Conservation (phyloP, 768 basidiomycete species). For the Russula vinacea region DNA sequence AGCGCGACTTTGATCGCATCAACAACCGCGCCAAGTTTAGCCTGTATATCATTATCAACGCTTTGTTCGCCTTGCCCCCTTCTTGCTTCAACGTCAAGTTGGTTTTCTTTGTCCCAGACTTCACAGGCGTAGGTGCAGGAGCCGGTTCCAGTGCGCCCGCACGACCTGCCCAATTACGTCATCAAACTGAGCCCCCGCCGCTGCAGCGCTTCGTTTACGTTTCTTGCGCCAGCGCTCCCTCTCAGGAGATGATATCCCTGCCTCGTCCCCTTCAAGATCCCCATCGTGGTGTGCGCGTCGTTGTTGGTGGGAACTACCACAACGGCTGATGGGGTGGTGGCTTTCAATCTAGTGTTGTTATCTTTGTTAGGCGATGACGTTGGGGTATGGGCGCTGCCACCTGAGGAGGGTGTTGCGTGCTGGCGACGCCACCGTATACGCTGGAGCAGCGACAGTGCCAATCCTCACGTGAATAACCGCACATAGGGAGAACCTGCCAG, state of each 20-base stretch:
- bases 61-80: neutral
- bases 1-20: constrained; percentile 61
- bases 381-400: neutral
- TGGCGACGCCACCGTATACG: constrained; percentile 78
- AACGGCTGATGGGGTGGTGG: neutral
- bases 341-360: neutral
- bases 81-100: neutral
- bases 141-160: constrained; percentile 44
- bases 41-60: no score
- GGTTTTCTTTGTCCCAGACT: neutral
- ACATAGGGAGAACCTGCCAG: constrained; percentile 45
- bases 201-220: constrained; percentile 38
- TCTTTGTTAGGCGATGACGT: neutral
- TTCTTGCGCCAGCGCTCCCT: constrained; percentile 34
- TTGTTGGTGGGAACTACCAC: neutral
- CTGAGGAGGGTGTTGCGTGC: constrained; percentile 45
- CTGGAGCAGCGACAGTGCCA: constrained; percentile 65
- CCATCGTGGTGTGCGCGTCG: constrained; percentile 34
- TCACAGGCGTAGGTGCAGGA: neutral
- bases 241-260: neutral
- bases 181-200: constrained; percentile 42
- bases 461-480: no score
- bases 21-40: constrained; percentile 47
- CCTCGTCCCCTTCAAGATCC: neutral
- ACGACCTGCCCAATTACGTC: constrained; percentile 37